phyloP scores from a whole-genome alignment of 2,329 filamentous ascomycete species.

The Tricladium varicosporioides region DNA sequence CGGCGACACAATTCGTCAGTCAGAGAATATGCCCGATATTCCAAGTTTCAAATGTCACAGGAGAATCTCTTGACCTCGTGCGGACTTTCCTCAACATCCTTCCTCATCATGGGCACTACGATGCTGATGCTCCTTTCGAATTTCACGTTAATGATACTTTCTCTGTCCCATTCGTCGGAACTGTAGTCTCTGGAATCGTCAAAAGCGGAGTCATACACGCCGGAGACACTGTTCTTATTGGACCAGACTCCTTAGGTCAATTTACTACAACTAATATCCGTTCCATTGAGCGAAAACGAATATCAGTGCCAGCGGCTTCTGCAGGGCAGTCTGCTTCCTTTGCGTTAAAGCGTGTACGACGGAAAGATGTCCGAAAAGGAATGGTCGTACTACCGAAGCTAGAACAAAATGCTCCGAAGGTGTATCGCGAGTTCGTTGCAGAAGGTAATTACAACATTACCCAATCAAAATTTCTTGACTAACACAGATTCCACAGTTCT shows the following conservation, averaged over 20 bases:
- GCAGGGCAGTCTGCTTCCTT: constrained; percentile 94
- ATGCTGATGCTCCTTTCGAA: constrained; percentile 83
- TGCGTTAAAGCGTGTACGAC: constrained; percentile 79
- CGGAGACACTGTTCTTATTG: constrained; percentile 85
- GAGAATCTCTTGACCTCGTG: constrained; percentile 84
- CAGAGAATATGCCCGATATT: constrained; percentile 96
- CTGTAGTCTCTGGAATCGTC: constrained; percentile 91
- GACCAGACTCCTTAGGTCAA: constrained; percentile 85
- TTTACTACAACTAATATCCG: constrained; percentile 85
- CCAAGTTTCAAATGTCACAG: constrained; percentile 97
- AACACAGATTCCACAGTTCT: constrained; percentile 55
- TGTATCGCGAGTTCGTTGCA: constrained; percentile 73
- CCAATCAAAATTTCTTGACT: neutral
- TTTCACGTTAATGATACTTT: constrained; percentile 98
- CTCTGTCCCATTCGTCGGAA: constrained; percentile 94
- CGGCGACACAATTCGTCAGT: constrained; percentile 92
- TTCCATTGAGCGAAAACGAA: constrained; percentile 92
- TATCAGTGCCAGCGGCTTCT: constrained; percentile 80
- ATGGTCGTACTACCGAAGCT: constrained; percentile 93
- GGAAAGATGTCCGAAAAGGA: constrained; percentile 93
- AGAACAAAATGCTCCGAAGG: constrained; percentile 68
- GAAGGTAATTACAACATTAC: constrained; percentile 53
- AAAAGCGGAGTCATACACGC: constrained; percentile 84
- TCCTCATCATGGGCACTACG: constrained; percentile 90
- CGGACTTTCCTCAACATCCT: constrained; percentile 93